Evolutionary conservation across 352 stramenopile species (phyloP), one percentile per base, ranked within the genome.

Genomic region (Pythium pyrilobum): DNA sequence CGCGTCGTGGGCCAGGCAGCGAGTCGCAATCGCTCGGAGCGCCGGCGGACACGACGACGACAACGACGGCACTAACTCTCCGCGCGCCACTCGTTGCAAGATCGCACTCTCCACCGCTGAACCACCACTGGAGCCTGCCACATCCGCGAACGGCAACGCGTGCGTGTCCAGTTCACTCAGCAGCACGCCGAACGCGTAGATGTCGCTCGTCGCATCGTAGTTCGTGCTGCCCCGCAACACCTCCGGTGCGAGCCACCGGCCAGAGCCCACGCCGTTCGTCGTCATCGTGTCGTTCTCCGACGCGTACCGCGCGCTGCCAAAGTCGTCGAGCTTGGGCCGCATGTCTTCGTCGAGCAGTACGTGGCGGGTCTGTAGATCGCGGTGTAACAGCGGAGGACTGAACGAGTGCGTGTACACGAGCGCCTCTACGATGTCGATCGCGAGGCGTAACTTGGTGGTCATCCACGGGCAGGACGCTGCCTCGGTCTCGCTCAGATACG

Each of bases 341-440:
- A 70, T 23, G 9, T 69, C 49, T 3, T 51, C 56, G 3, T 56
- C 61, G 5, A 86, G 52, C 41, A 86, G 48, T 23, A 86, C 49
- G 36, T 85, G 82, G 12, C 66, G 63, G 1, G 74, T 82, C 40
- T 82, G 84, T 20, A 87, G 54, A 21, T 80, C 74, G 16, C 71
- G 74, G 34, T 87, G 77, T 10, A 83, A 58, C 2, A 85, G 62
- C 37, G 74, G 70, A 2, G 67, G 74, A 2, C 36, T 43, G 47
- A 87, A 83, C 32, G 77, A 82, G 47, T 87, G 77, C 16, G 83
- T 59, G 46, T 84, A 87, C 24, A 81, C 68, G 2, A 87, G 60
- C 13, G 77, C 77, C 47, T 87, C 76, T 11, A 70, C 67, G 10
- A 85, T 39, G 50, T 87, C 76, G 1, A 78, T 62, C 6, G 74